Conservation (phyloP, 1,139 yeast species). For the Pneumocystis carinii region DNA sequence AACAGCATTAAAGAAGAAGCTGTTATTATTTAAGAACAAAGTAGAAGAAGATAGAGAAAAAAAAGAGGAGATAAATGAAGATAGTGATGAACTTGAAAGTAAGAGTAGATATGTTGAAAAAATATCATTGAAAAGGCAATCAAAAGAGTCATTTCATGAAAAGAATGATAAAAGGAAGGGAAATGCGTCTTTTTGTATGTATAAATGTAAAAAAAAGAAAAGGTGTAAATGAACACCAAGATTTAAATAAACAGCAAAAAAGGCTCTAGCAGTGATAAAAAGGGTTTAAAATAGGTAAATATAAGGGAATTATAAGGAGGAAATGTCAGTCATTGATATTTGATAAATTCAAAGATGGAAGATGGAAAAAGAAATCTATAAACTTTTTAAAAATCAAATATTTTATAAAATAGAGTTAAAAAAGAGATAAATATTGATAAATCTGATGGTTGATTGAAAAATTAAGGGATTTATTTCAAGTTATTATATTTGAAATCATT, state of each 20-base stretch:
- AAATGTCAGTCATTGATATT: no score
- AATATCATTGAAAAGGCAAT: background rate
- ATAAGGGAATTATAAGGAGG: no score
- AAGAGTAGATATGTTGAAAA: background rate
- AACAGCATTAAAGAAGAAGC: background rate
- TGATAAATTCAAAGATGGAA: no score
- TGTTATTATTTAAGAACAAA: background rate
- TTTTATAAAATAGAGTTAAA: no score
- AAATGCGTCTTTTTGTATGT: background rate
- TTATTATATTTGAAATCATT: no score
- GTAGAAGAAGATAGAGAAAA: background rate
- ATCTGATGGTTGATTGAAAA: no score
- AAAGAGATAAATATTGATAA: no score
- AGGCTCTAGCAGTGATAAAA: no score
- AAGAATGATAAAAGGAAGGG: background rate
- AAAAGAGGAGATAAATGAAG: background rate
- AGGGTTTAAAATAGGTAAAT: no score
- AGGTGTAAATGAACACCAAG: background rate
- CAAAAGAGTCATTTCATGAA: background rate
- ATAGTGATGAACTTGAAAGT: background rate
- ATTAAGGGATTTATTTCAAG: no score
- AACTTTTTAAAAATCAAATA: no score
- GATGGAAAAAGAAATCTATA: no score
- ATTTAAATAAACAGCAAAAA: background rate
- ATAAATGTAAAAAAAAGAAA: background rate